A percentile compares a stretch with the other conserved stretches of the same genome.
Evolutionary conservation across 2,329 filamentous ascomycete species (phyloP).

Genomic region (Pseudocercospora cruenta): DNA sequence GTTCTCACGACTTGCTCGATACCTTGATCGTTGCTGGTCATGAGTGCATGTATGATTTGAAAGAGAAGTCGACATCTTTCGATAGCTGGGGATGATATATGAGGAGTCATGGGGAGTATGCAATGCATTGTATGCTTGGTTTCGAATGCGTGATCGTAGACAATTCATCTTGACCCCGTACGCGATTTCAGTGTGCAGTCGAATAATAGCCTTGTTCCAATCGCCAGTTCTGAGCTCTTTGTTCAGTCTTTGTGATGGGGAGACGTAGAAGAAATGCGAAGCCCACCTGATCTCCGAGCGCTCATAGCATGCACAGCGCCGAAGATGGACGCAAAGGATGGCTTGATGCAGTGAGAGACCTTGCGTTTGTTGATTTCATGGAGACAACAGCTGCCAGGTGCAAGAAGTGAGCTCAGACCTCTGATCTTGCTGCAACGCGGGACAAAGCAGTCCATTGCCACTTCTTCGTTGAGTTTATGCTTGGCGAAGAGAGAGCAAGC

Average conservation of each 20-base stretch:
- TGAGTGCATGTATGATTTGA: not conserved
- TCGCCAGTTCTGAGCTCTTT: not conserved
- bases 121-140: not conserved
- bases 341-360: too few relatives aligned
- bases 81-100: not conserved
- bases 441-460: not conserved
- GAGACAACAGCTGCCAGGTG: too few relatives aligned
- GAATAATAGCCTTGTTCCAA: not conserved
- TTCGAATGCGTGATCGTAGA: not conserved
- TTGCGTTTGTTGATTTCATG: not conserved
- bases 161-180: not conserved
- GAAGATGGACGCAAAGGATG: too few relatives aligned
- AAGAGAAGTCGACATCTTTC: not conserved
- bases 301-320: not conserved
- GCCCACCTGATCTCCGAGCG: too few relatives aligned
- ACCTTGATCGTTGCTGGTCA: not conserved
- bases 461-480: not conserved
- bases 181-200: too few relatives aligned
- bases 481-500: not conserved
- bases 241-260: not conserved
- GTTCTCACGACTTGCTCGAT: not conserved
- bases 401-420: too few relatives aligned
- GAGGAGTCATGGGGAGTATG: not conserved
- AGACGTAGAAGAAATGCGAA: not conserved
- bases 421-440: too few relatives aligned